Evolutionary conservation across 148 eudicot genomes (phyloP).

Genomic region (Rhododendron williamsianum): DNA sequence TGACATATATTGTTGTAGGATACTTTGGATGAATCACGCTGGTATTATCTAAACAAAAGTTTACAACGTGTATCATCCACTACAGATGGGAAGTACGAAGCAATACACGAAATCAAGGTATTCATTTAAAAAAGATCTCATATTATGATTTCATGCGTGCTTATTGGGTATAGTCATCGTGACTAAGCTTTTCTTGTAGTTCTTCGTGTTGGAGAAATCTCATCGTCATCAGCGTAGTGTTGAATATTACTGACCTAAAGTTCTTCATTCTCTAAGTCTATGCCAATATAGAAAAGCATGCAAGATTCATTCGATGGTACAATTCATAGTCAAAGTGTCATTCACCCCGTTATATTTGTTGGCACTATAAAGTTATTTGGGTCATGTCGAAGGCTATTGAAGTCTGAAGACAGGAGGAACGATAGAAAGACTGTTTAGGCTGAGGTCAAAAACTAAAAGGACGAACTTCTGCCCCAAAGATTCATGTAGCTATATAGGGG

Average conservation of each 20-base stretch:
- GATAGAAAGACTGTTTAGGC: not conserved
- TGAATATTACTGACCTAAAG: not conserved
- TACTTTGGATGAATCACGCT: constrained; percentile 73
- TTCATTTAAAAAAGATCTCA: constrained; percentile 2
- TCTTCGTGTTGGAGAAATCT: not conserved
- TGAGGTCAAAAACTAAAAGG: not conserved
- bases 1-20: constrained; percentile 41
- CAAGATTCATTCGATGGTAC: not conserved
- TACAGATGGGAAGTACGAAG: constrained; percentile 81
- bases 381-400: not conserved
- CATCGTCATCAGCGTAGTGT: not conserved
- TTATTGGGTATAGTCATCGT: not conserved
- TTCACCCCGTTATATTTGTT: not conserved
- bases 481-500: not conserved
- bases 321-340: not conserved
- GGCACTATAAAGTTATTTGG: not conserved
- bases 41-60: constrained; percentile 73
- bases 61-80: constrained; percentile 76
- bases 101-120: constrained; percentile 68
- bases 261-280: too few species aligned
- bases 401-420: not conserved
- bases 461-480: not conserved
- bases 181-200: not conserved
- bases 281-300: not conserved
- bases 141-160: not conserved